phyloP scores from a whole-genome alignment of 345 rosid species.

The Bruguiera sexangula region DNA sequence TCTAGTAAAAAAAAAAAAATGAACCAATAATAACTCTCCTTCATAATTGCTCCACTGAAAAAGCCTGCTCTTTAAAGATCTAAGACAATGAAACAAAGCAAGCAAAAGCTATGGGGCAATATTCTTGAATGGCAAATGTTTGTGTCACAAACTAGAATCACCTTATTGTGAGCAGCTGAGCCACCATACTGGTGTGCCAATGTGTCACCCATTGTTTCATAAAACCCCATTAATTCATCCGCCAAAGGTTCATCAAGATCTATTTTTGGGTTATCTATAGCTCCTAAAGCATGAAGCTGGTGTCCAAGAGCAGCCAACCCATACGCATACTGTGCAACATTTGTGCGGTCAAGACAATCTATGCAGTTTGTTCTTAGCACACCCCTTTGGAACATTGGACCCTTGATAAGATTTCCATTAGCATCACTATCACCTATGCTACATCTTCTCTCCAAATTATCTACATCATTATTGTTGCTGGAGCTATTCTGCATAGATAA shows the following conservation, averaged over 20 bases:
- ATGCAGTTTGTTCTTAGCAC: conserved; percentile 98
- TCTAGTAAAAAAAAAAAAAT: no score
- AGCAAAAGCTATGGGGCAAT: background rate
- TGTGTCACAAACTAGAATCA: background rate
- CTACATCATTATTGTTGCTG: background rate
- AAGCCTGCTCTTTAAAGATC: background rate
- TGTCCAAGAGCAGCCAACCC: conserved; percentile 94
- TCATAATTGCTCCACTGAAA: background rate
- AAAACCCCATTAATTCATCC: conserved; percentile 75
- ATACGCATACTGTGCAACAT: conserved; percentile 96
- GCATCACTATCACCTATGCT: background rate
- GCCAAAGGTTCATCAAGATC: conserved; percentile 86
- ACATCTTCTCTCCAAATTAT: background rate
- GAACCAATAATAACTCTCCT: background rate
- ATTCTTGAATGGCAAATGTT: background rate
- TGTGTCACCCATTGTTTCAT: conserved; percentile 89
- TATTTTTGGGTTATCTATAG: conserved; percentile 57
- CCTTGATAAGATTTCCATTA: background rate
- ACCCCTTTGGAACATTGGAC: conserved; percentile 68
- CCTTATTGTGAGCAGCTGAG: conserved; percentile 72
- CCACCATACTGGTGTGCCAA: conserved; percentile 89
- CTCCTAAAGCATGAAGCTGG: conserved; percentile 84
- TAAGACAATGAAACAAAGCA: background rate
- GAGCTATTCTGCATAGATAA: background rate
- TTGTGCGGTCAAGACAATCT: conserved; percentile 98